phyloP scores from a whole-genome alignment of 345 rosid genomes.

The Tarenaya hassleriana region DNA sequence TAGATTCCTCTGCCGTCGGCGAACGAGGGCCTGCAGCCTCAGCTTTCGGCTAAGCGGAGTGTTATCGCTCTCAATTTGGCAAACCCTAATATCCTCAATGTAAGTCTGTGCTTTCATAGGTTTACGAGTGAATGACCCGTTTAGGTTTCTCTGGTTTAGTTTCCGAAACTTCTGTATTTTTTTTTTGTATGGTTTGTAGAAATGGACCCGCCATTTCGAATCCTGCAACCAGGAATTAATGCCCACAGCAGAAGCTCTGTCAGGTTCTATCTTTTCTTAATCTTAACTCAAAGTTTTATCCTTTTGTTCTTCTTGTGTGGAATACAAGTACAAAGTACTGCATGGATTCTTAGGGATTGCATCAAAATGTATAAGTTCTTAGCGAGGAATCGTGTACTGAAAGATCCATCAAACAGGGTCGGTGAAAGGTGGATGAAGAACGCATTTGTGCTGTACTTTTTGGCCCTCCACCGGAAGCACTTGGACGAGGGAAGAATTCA shows the following conservation, averaged over 20 bases:
- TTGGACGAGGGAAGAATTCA: conserved; percentile 45
- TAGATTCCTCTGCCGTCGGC: conserved; percentile 91
- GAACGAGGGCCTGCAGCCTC: conserved; percentile 68
- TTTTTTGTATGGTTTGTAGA: conserved; percentile 40
- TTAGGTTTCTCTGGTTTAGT: background rate
- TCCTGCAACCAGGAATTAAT: no score
- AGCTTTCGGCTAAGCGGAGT: conserved; percentile 69
- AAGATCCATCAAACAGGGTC: conserved; percentile 46
- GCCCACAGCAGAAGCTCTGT: no score
- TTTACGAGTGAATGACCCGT: background rate
- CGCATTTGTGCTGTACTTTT: conserved; percentile 72
- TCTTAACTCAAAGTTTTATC: no score
- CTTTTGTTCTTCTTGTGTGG: no score
- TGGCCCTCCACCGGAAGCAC: conserved; percentile 77
- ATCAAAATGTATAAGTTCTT: no score
- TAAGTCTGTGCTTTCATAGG: conserved; percentile 1
- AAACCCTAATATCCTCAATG: conserved; percentile 71
- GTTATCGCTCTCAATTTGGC: conserved; percentile 87
- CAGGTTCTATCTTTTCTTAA: no score
- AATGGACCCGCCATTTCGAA: conserved; percentile 73
- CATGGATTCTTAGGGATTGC: no score
- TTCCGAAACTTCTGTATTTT: background rate
- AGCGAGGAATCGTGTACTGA: background rate
- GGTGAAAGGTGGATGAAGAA: conserved; percentile 91
- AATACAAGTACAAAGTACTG: no score